A percentile compares a stretch with the other conserved stretches of the same genome.
phyloP scores from a whole-genome alignment of 805 yeast genomes.

The Isabelozyma gotoi region DNA sequence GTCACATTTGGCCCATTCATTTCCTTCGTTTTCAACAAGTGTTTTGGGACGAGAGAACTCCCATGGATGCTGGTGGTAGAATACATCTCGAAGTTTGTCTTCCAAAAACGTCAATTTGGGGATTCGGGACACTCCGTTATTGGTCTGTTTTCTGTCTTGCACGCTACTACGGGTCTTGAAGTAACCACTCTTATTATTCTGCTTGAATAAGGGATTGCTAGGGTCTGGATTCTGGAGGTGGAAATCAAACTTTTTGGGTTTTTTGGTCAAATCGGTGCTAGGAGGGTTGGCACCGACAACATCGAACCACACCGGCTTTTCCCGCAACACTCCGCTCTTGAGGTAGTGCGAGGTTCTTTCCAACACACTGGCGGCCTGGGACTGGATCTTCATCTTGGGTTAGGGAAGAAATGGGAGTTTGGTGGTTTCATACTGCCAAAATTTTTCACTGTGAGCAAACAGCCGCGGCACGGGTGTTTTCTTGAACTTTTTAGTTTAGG shows the following conservation, averaged over 20 bases:
- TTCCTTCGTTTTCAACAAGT: conserved; percentile 72
- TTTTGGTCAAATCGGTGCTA: conserved; percentile 54
- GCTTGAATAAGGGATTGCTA: conserved; percentile 14
- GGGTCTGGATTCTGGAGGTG: conserved; percentile 30
- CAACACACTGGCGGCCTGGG: conserved; percentile 69
- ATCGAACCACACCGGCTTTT: conserved; percentile 87
- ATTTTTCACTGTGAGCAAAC: not conserved
- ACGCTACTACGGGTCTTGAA: conserved; percentile 50
- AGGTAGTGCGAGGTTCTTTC: conserved; percentile 79
- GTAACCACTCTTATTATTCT: conserved; percentile 14
- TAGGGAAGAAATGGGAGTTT: too few species aligned
- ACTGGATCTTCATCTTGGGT: conserved; percentile 70
- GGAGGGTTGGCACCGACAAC: conserved; percentile 87
- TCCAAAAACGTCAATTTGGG: conserved; percentile 61
- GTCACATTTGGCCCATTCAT: conserved; percentile 55
- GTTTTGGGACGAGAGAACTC: conserved; percentile 89
- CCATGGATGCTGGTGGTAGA: conserved; percentile 97
- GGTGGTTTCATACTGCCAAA: conserved; percentile 1
- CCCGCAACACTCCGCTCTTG: conserved; percentile 62
- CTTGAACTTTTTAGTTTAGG: too few species aligned
- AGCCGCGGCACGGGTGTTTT: not conserved
- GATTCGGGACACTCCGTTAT: conserved; percentile 44
- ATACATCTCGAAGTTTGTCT: conserved; percentile 78
- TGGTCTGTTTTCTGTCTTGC: conserved; percentile 35
- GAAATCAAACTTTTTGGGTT: conserved; percentile 31